phyloP scores from a whole-genome alignment of 208 protist genomes.

The Eutreptiella sp. region DNA sequence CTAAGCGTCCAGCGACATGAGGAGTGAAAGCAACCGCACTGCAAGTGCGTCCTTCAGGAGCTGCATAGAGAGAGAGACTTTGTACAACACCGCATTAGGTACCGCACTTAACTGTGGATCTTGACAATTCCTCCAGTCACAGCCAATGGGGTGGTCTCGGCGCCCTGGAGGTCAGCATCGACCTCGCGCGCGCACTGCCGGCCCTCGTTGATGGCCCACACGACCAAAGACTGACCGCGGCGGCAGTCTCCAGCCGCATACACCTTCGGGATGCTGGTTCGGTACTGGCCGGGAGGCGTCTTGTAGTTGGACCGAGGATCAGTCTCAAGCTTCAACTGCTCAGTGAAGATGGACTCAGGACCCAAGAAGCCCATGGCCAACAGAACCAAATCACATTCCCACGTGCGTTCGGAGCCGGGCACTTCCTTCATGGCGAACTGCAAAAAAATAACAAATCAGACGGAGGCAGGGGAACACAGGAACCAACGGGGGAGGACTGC shows the following conservation, averaged over 20 bases:
- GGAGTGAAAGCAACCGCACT: too few relatives aligned
- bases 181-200: constrained; percentile 44
- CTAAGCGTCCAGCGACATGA: too few relatives aligned
- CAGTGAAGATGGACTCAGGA: constrained; percentile 40
- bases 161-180: constrained; percentile 38
- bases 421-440: constrained; percentile 32
- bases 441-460: too few relatives aligned
- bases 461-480: too few relatives aligned
- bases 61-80: too few relatives aligned
- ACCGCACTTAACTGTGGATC: too few relatives aligned
- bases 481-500: too few relatives aligned
- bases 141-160: constrained; percentile 28
- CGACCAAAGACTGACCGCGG: constrained; percentile 63
- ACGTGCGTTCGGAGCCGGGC: constrained; percentile 30
- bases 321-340: constrained; percentile 26
- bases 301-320: constrained; percentile 44
- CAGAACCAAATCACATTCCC: constrained; percentile 51
- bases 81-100: too few relatives aligned
- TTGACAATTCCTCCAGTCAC: constrained; percentile 33
- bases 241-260: constrained; percentile 57
- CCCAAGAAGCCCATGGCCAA: constrained; percentile 67
- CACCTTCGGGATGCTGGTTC: constrained; percentile 35
- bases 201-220: constrained; percentile 72
- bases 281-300: constrained; percentile 34
- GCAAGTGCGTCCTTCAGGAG: too few relatives aligned